Percentiles rank a stretch among this genome's conserved stretches.
phyloP scores from a whole-genome alignment of 129 eudicot genomes.

The Gnaphalium uliginosum region DNA sequence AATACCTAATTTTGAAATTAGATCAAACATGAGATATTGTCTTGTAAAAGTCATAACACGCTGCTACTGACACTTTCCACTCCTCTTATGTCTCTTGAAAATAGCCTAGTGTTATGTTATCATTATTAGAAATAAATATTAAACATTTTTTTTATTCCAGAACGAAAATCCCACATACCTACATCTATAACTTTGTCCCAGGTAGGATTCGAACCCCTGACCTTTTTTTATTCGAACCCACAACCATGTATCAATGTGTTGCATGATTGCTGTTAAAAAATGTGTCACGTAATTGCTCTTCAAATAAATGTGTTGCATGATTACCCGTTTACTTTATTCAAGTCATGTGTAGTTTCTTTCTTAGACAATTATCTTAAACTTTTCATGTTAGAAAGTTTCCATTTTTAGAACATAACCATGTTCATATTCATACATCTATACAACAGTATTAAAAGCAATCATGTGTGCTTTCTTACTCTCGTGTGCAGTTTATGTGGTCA shows the following conservation, averaged over 20 bases:
- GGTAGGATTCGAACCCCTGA: not conserved
- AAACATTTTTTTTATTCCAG: not conserved
- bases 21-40: not conserved
- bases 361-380: not conserved
- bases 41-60: not conserved
- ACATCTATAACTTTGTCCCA: not conserved
- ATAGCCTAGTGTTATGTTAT: not conserved
- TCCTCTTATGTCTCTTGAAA: not conserved
- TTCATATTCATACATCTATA: not conserved
- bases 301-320: too few species aligned
- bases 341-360: not conserved
- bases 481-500: not conserved
- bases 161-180: not conserved
- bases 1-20: not conserved
- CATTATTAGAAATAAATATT: not conserved
- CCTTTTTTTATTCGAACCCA: too few species aligned
- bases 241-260: not conserved
- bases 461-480: not conserved
- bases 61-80: not conserved
- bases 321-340: too few species aligned
- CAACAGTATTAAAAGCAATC: not conserved
- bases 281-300: too few species aligned
- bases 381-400: not conserved
- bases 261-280: not conserved
- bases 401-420: not conserved